Base-by-base conservation (phyloP, 768 basidiomycete genomes). In the Suillus hirtellus region DNA sequence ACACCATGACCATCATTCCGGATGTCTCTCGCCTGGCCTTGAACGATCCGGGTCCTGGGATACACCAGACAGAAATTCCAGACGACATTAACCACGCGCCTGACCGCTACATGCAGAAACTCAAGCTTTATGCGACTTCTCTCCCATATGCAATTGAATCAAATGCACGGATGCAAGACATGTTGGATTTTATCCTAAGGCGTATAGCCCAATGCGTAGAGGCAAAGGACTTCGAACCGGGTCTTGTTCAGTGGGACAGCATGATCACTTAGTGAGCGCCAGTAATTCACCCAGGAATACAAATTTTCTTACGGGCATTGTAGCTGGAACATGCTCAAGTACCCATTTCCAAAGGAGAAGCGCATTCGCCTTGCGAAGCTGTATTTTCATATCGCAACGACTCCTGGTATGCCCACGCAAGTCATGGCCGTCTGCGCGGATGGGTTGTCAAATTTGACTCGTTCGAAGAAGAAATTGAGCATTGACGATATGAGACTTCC, bases 311-410 rank as follows among this genome's bases (percentile, higher is more conserved):
- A 42, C 61, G 50, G 61, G 37, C 31, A 46, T 37, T 44, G 63
- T 68, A 93, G 91, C 71, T 95, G 93, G 92, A 75, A 78, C 52
- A 88, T 88, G 79, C 82, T 95, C 73, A 92, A 93, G 71, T 95
- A 94, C 71, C 93, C 92, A 42, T 88, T 96, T 69, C 92, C 91
- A 61, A 89, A 89, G 71, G 86, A 87, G 64, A 89, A 86, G 68
- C 82, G 93, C 61, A 85, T 94, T 60, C 80, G 78, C 47, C 79
- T 96, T 37, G 87, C 89, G 54, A 89, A 86, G 74, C 76, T 96
- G 4, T 95, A 91, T 77, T 96, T 88, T 71, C 83, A 91, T 73
- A 71, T 95, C 43, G 84, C 85, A 72, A 83, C 86, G 52, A 85
- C 81, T n/a, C 91, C 93, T 15, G 92, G 91, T 54, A 86, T 93